Base-by-base conservation (phyloP, 2,329 filamentous ascomycete species). In the Emergomyces africanus region DNA sequence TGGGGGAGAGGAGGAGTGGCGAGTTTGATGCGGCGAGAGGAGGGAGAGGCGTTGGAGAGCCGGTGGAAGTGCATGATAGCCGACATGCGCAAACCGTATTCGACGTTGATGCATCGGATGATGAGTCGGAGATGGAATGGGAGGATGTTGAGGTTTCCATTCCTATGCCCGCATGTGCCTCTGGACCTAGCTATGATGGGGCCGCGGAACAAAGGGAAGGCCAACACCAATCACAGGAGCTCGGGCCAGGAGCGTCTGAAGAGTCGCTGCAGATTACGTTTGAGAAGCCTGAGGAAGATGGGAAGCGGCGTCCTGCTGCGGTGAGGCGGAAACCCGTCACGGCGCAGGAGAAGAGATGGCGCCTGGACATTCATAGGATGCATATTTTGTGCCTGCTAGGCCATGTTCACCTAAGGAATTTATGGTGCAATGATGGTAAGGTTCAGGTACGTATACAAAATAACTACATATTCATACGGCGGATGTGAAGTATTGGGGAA, bases 321-420 rank as follows among this genome's bases (percentile, higher is more conserved):
- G n/a, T 25, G 54, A 75, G 77, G 63, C 75, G 80, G 57, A 82
- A 79, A 61, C 78, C 80, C 23, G 73, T 81, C 18, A 81, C 81
- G 1, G 75, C 76, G 6, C 76, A 77, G 0, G 84, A 87, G 62
- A 84, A 79, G 62, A 80, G 78, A 53, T 69, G 79, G 35, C 83
- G 91, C 23, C 70, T 94, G 35, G 81, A 89, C 57, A 79, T 90
- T n/a, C 94, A 99, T 72, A 95, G 92, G 72, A 78, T 85, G 62
- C 91, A 99, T 73, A 64, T 97, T 0, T 75, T 96, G 15, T 95
- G 89, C 69, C 78, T 99, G 1, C 73, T 99, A 18, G 83, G 84
- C 10, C 89, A 97, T 71, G 81, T 86, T 18, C 81, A 88, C 64
- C 78, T 83, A 60, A 84, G 91, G 59, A 99, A 97, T 68, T 77